These are phyloP conservation scores for Candida sp. DNA, from an alignment of 1,139 yeast species.

Conservation along the genomic window DNA sequence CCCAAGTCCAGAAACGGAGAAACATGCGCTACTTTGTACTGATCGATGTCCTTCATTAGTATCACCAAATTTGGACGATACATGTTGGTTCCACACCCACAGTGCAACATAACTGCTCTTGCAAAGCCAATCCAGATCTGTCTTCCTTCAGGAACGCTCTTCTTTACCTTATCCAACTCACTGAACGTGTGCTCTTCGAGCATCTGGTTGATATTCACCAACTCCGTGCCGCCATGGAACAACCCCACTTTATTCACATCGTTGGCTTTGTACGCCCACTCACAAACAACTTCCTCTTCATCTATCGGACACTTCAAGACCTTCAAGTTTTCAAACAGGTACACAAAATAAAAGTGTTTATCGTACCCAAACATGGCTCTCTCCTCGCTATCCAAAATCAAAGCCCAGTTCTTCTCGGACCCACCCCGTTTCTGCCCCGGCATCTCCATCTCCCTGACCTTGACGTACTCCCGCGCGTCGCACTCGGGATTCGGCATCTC, in stretches of 20 bases:
- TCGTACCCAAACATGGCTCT: slow-evolving; percentile 24
- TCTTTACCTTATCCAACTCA: slow-evolving; percentile 8
- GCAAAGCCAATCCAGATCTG: slow-evolving; percentile 58
- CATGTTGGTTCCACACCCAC: slow-evolving; percentile 53
- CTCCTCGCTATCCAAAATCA: slow-evolving; percentile 24
- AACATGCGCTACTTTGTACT: slow-evolving; percentile 29
- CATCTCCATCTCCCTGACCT: slow-evolving; percentile 28
- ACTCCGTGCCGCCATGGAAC: slow-evolving; percentile 38
- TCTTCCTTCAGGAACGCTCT: slow-evolving; percentile 24
- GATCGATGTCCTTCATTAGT: slow-evolving; percentile 31
- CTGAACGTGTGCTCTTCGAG: slow-evolving; percentile 2
- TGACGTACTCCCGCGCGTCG: slow-evolving; percentile 23
- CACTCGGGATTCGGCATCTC: slow-evolving; percentile 15
- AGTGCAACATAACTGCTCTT: slow-evolving; percentile 45
- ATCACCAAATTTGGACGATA: slow-evolving; percentile 52
- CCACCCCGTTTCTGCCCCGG: slow-evolving; percentile 15
- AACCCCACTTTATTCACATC: slow-evolving; percentile 29
- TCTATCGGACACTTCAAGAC: slow-evolving; percentile 29
- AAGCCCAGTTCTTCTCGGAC: slow-evolving; percentile 39
- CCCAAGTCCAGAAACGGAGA: slow-evolving; percentile 43
- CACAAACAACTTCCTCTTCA: slow-evolving; percentile 26
- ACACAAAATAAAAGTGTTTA: slow-evolving; percentile 27
- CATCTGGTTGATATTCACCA: slow-evolving; percentile 24
- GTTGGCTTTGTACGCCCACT: slow-evolving; percentile 25
- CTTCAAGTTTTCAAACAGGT: slow-evolving; percentile 30